phyloP scores from a whole-genome alignment of 805 yeast species.

The Clavispora fructus region DNA sequence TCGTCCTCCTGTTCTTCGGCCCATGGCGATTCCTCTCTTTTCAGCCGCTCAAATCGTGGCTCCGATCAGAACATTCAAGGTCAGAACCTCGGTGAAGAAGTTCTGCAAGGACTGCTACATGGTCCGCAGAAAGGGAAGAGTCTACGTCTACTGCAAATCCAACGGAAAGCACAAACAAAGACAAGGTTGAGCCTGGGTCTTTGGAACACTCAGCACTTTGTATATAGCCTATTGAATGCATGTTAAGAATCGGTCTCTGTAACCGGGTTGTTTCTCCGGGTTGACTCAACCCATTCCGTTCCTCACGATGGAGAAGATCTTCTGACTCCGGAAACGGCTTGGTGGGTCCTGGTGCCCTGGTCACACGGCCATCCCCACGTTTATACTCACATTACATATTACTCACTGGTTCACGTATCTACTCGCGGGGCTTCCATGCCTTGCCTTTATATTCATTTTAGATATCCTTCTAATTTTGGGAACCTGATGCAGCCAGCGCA shows the following conservation, averaged over 20 bases:
- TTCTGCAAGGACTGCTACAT: slow-evolving; percentile 85
- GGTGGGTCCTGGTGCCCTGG: too few relatives aligned
- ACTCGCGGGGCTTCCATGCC: too few relatives aligned
- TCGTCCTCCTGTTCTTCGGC: slow-evolving; percentile 5
- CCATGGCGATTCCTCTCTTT: slow-evolving; percentile 3
- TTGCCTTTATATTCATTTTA: background rate
- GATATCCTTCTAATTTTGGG: background rate
- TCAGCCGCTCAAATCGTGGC: slow-evolving; percentile 8
- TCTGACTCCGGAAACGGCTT: too few relatives aligned
- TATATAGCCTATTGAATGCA: background rate
- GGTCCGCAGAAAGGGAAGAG: slow-evolving; percentile 93
- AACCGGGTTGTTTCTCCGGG: too few relatives aligned
- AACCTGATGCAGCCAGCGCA: slow-evolving; percentile 9
- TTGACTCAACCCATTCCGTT: too few relatives aligned
- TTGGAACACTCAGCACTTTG: background rate
- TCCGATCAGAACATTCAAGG: slow-evolving; percentile 68
- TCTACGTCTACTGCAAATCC: slow-evolving; percentile 87
- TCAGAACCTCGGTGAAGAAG: slow-evolving; percentile 87
- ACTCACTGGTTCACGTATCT: too few relatives aligned
- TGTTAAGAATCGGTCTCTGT: background rate
- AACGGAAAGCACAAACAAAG: slow-evolving; percentile 54
- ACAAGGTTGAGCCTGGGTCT: slow-evolving; percentile 10
- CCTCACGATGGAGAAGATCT: too few relatives aligned
- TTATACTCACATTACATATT: too few relatives aligned
- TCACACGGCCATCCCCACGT: too few relatives aligned